Base-by-base conservation (phyloP, 768 basidiomycete genomes). In the Boletellus ananas region DNA sequence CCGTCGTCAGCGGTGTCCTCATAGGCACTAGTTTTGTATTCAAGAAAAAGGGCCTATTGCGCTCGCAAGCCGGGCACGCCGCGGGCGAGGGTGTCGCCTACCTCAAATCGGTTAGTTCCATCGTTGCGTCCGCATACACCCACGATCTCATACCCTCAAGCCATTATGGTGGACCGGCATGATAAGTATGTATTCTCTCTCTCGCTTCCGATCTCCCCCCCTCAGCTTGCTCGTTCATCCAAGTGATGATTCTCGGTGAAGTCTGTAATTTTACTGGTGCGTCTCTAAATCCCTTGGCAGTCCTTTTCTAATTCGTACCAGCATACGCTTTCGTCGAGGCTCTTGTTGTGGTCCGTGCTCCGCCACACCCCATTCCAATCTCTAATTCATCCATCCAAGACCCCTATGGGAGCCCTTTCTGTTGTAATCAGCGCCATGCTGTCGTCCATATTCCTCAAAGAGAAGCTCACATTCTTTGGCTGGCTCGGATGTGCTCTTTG, bases 11-110 rank as follows among this genome's bases (percentile, higher is more conserved):
- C 61, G 96, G 95, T 8, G 36, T 93, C 25, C 81, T 99, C 53
- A 99, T 98, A 53, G 96, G 95, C 5, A 79, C 80, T 35, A 87
- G 85, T 59, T 98, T 97, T 68, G 94, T 98, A 3, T 87, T 99
- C 74, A 99, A 99, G 83, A 99, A 99, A 80, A 96, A 92, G 64
- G 95, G 90, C 9, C 74, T 92, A 17, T 65, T 92, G 46, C 77
- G 83, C 68, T 82, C 85, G 65, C 88, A 90, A 74, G 86, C 87
- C 52, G 92, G 89, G 57, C 84, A 87, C 51, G 68, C 71, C 35
- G 80, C 85, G 3, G 89, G 89, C 48, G 87, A 90, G 64, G 94
- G 95, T 27, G 92, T 95, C 51, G 91, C 81, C 12, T 99, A 98
- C 73, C 81, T 98, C 64, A 97, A 95, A 73, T 91, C 88, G 64